These are phyloP conservation scores for Oryza meyeriana DNA, from an alignment of 176 grass and related monocot genomes.

Conservation along the genomic window DNA sequence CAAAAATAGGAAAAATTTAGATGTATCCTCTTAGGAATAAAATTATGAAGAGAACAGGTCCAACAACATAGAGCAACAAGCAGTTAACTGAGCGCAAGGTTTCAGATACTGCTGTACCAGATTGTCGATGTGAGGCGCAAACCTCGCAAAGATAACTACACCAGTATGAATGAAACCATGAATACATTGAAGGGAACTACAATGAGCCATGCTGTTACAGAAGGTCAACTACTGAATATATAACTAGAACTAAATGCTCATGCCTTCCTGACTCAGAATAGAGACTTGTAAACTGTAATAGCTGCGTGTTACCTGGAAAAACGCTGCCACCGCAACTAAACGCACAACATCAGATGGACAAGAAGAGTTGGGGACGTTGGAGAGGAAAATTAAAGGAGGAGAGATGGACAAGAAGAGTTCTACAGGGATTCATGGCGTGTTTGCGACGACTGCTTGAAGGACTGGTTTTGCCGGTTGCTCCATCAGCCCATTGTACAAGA, in stretches of 20 bases:
- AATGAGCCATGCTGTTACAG: background rate
- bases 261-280: background rate
- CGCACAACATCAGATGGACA: background rate
- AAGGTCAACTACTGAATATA: background rate
- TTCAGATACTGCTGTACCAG: background rate
- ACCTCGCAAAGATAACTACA: background rate
- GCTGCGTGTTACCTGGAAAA: background rate
- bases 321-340: background rate
- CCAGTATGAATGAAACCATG: background rate
- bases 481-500: constrained; percentile 14
- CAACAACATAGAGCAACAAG: background rate
- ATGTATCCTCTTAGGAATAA: background rate
- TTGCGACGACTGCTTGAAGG: background rate
- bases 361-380: background rate
- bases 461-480: background rate
- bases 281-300: background rate
- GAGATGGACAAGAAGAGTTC: background rate
- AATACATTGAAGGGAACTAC: background rate
- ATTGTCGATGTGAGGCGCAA: too few relatives aligned
- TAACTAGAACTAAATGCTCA: background rate
- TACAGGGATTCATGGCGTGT: background rate
- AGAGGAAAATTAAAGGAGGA: background rate
- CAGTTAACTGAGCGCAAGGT: background rate
- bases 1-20: background rate
- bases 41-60: background rate